Conservation (phyloP, 176 grass and related monocot species). For the Paspalum vaginatum region DNA sequence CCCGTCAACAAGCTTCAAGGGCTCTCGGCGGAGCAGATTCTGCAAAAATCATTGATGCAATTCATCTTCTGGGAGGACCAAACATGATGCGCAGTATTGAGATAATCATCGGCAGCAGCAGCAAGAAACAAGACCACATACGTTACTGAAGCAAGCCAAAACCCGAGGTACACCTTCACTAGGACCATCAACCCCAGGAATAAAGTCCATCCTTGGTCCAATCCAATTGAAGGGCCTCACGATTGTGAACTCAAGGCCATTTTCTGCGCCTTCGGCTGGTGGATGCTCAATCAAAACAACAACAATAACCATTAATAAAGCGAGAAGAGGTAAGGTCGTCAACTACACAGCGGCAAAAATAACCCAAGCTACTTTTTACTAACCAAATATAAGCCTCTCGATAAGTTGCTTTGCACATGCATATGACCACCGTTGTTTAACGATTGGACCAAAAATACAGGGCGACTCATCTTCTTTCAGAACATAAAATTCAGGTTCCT, state of each 20-base stretch:
- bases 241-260: conserved; percentile 87
- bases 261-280: conserved; percentile 91
- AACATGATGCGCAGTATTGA: background rate
- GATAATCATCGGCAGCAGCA: background rate
- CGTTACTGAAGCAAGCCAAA: conserved; percentile 98
- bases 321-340: background rate
- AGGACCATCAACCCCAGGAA: conserved; percentile 96
- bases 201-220: conserved; percentile 99
- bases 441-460: conserved; percentile 91
- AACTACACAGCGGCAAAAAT: conserved; percentile 9
- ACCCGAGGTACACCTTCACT: conserved; percentile 96
- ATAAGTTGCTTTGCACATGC: conserved; percentile 96
- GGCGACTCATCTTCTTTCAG: conserved; percentile 92
- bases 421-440: conserved; percentile 95
- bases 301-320: conserved; percentile 11
- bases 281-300: conserved; percentile 21
- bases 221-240: conserved; percentile 99
- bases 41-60: conserved; percentile 42
- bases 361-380: conserved; percentile 14
- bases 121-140: conserved; percentile 30
- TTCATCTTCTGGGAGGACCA: conserved; percentile 24
- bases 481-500: conserved; percentile 90
- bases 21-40: conserved; percentile 90
- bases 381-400: conserved; percentile 95
- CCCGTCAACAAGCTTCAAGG: conserved; percentile 90